Evolutionary conservation across 352 stramenopile species (phyloP).

Genomic region (Globisporangium cystogenes): DNA sequence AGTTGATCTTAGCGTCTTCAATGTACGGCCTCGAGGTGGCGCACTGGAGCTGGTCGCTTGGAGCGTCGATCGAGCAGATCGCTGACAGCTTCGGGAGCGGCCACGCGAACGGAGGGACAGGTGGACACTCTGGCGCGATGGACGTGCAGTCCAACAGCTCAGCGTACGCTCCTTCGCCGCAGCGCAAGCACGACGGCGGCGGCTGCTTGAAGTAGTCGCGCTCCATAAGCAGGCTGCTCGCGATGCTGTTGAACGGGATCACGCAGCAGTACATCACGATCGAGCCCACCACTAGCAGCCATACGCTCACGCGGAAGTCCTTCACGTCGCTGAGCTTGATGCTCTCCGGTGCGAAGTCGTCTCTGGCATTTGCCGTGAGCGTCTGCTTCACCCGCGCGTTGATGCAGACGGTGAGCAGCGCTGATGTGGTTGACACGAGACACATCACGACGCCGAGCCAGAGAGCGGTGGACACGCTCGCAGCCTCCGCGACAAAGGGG

Average conservation of each 20-base stretch:
- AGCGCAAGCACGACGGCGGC: slow-evolving; percentile 38
- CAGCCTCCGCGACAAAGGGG: slow-evolving; percentile 62
- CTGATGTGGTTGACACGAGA: slow-evolving; percentile 52
- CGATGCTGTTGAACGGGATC: slow-evolving; percentile 93
- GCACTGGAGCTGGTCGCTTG: slow-evolving; percentile 56
- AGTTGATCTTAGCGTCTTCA: slow-evolving; percentile 72
- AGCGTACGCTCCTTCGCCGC: slow-evolving; percentile 50
- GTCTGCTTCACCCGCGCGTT: slow-evolving; percentile 53
- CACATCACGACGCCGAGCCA: slow-evolving; percentile 88
- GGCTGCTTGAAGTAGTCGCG: slow-evolving; percentile 84
- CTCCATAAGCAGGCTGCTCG: slow-evolving; percentile 89
- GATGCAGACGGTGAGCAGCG: slow-evolving; percentile 77
- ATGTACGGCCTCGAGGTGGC: slow-evolving; percentile 50
- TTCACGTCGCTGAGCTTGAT: slow-evolving; percentile 72
- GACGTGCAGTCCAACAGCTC: slow-evolving; percentile 39
- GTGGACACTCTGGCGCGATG: slow-evolving; percentile 47
- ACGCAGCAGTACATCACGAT: slow-evolving; percentile 92
- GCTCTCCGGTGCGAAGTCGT: slow-evolving; percentile 11
- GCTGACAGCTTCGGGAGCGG: slow-evolving; percentile 55
- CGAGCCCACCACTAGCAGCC: slow-evolving; percentile 84
- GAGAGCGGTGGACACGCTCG: slow-evolving; percentile 65
- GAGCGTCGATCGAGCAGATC: slow-evolving; percentile 65
- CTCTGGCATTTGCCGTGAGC: slow-evolving; percentile 3
- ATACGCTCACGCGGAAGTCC: slow-evolving; percentile 82
- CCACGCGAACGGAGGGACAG: slow-evolving; percentile 67